These are phyloP conservation scores for Bretziella fagacearum DNA, from an alignment of 2,329 filamentous ascomycete species.

Conservation along the genomic window DNA sequence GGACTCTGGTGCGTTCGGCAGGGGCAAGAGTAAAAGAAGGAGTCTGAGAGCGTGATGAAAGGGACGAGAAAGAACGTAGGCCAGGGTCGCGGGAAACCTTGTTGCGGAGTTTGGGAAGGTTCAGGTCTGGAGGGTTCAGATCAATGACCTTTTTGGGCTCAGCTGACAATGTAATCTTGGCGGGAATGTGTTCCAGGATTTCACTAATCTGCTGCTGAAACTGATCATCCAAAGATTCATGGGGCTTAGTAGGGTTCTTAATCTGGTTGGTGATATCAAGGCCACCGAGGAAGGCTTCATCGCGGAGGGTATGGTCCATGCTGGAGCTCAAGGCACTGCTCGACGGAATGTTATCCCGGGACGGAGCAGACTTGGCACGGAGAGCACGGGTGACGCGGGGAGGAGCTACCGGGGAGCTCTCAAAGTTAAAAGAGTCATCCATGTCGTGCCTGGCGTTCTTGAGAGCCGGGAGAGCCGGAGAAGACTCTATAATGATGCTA, in stretches of 20 bases:
- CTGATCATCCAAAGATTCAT: constrained; percentile 35
- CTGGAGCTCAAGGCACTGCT: neutral
- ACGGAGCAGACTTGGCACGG: constrained; percentile 10
- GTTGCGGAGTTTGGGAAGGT: constrained; percentile 28
- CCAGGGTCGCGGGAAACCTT: constrained; percentile 28
- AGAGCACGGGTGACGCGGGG: constrained; percentile 2
- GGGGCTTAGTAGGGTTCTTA: constrained; percentile 19
- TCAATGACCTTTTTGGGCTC: constrained; percentile 28
- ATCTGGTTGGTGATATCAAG: constrained; percentile 26
- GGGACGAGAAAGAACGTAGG: constrained; percentile 33
- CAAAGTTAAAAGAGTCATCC: constrained; percentile 9
- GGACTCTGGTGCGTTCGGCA: constrained; percentile 31
- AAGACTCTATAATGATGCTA: constrained; percentile 8
- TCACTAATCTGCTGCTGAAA: constrained; percentile 66
- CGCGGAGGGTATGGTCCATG: constrained; percentile 19
- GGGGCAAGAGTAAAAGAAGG: constrained; percentile 56
- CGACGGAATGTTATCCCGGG: constrained; percentile 5
- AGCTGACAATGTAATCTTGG: constrained; percentile 56
- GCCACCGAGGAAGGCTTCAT: constrained; percentile 28
- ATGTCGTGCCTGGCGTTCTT: constrained; percentile 1
- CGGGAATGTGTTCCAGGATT: constrained; percentile 61
- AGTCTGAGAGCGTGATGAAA: constrained; percentile 41
- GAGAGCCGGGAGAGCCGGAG: constrained; percentile 7
- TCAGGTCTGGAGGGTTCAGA: constrained; percentile 41
- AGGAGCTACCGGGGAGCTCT: constrained; percentile 10